These are phyloP conservation scores for Salvia splendens DNA, from an alignment of 257 asterid genomes.

Conservation along the genomic window DNA sequence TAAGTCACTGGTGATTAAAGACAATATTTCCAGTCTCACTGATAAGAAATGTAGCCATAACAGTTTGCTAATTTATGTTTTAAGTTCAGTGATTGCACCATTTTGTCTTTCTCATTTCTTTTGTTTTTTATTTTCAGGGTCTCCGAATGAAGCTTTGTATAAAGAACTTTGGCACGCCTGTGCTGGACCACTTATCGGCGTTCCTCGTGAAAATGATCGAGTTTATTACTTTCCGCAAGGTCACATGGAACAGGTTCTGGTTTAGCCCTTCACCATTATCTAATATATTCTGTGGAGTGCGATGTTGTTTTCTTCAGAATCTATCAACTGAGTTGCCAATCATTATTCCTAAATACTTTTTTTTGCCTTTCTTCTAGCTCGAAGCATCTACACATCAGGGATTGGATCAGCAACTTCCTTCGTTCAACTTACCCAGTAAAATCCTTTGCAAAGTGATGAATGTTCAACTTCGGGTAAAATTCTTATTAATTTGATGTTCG, in stretches of 20 bases:
- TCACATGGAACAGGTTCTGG: constrained; percentile 92
- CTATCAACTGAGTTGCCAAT: constrained; percentile 12
- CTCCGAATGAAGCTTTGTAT: constrained; percentile 63
- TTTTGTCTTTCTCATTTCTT: constrained; percentile 5
- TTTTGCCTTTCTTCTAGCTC: constrained; percentile 54
- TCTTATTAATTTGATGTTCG: constrained; percentile 21
- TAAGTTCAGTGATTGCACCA: constrained; percentile 16
- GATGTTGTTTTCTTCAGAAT: neutral
- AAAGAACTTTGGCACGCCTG: constrained; percentile 97
- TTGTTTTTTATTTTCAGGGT: constrained; percentile 48
- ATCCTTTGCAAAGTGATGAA: constrained; percentile 92
- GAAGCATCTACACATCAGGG: constrained; percentile 98
- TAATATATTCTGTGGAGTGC: constrained; percentile 11
- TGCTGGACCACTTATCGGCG: constrained; percentile 92
- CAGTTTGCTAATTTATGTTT: neutral
- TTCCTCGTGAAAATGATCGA: constrained; percentile 87
- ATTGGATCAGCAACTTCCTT: constrained; percentile 87
- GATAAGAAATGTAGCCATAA: neutral
- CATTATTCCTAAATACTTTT: constrained; percentile 24
- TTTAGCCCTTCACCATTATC: constrained; percentile 17
- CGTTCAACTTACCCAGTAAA: constrained; percentile 80
- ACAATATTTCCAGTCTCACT: constrained; percentile 4
- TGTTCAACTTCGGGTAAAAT: constrained; percentile 74
- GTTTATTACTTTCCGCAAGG: constrained; percentile 97
- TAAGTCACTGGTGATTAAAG: constrained; percentile 7